A percentile compares a stretch with the other conserved stretches of the same genome.
Conservation (phyloP, 2,329 filamentous ascomycete species). For the Penicillium olsonii region DNA sequence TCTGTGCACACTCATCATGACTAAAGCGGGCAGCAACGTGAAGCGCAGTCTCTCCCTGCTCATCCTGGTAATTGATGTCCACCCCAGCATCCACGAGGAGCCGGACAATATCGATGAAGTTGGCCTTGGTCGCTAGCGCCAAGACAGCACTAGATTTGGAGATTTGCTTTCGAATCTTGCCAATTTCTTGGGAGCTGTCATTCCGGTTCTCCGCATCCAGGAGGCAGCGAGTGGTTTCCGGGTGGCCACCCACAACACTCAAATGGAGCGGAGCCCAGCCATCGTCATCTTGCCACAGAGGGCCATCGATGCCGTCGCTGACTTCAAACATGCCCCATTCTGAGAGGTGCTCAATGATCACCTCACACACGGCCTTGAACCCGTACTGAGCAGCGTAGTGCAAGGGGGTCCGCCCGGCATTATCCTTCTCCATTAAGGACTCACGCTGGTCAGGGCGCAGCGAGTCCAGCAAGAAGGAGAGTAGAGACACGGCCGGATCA, state of each 20-base stretch:
- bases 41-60: conserved; percentile 84
- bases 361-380: conserved; percentile 84
- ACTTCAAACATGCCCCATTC: conserved; percentile 86
- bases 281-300: conserved; percentile 88
- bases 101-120: conserved; percentile 80
- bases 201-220: conserved; percentile 79
- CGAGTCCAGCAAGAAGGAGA: conserved; percentile 64
- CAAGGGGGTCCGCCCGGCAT: conserved; percentile 78
- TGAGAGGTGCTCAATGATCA: conserved; percentile 86
- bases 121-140: conserved; percentile 82
- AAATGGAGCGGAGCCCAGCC: conserved; percentile 90
- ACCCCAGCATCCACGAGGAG: conserved; percentile 87
- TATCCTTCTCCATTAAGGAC: conserved; percentile 70
- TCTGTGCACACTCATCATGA: conserved; percentile 75
- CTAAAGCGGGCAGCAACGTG: conserved; percentile 90
- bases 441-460: conserved; percentile 67
- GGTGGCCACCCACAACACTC: conserved; percentile 87
- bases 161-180: conserved; percentile 66
- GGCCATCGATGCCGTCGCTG: conserved; percentile 80
- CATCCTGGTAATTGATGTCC: conserved; percentile 90
- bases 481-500: conserved; percentile 73
- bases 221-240: conserved; percentile 77
- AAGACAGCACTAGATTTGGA: conserved; percentile 86
- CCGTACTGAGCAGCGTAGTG: conserved; percentile 96
- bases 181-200: conserved; percentile 62